Conservation (phyloP, 1,139 yeast genomes). For the Nakaseomyces nivariensis region DNA sequence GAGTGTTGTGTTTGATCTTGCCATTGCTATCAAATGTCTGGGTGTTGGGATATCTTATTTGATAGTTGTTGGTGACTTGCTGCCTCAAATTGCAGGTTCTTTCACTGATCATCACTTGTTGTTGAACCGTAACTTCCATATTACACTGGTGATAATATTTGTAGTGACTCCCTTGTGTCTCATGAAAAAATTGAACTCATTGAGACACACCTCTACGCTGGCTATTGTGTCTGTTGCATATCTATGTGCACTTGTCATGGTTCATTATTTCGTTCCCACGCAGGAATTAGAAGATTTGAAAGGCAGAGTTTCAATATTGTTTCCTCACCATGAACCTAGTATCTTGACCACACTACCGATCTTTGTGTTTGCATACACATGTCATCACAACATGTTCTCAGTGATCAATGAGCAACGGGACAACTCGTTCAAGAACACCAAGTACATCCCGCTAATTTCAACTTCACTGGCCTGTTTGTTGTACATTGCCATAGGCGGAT, state of each 20-base stretch:
- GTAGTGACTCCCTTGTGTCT: constrained; percentile 55
- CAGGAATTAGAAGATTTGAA: constrained; percentile 28
- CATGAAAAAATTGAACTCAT: constrained; percentile 52
- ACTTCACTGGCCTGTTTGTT: constrained; percentile 49
- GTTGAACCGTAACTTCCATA: constrained; percentile 52
- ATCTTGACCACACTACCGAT: constrained; percentile 51
- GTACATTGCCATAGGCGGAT: constrained; percentile 52
- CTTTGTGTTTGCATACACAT: constrained; percentile 70
- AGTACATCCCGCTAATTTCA: constrained; percentile 45
- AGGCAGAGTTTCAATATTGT: constrained; percentile 33
- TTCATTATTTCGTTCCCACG: constrained; percentile 38
- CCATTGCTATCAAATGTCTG: constrained; percentile 81
- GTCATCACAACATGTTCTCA: constrained; percentile 75
- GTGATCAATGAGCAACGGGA: constrained; percentile 56
- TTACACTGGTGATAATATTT: constrained; percentile 46
- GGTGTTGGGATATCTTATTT: constrained; percentile 73
- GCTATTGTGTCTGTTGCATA: constrained; percentile 63
- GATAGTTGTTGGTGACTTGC: constrained; percentile 67
- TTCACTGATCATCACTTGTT: constrained; percentile 26
- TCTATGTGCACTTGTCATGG: constrained; percentile 50
- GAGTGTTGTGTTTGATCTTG: constrained; percentile 68
- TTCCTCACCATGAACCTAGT: constrained; percentile 31
- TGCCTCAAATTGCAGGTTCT: constrained; percentile 49
- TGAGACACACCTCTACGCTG: constrained; percentile 59
- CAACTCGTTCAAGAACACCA: constrained; percentile 43